A percentile compares a stretch with the other conserved stretches of the same genome.
Evolutionary conservation across 2,329 filamentous ascomycete genomes (phyloP).

Genomic region (Exophiala lecanii-corni): DNA sequence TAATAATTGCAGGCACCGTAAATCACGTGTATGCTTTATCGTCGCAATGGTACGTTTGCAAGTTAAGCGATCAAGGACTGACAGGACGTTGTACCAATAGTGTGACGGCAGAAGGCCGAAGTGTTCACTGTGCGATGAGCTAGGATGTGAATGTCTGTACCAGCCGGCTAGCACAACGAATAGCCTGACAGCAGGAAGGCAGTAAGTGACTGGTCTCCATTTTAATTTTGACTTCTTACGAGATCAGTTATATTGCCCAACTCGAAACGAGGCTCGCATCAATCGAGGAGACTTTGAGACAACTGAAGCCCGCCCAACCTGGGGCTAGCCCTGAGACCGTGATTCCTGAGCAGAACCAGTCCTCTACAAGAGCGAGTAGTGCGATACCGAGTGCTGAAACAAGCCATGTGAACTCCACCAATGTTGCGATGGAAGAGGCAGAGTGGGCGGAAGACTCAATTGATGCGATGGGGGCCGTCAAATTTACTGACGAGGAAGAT

Average conservation of each 20-base stretch:
- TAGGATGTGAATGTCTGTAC: constrained; percentile 43
- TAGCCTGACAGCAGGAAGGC: constrained; percentile 10
- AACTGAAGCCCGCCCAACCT: constrained; percentile 6
- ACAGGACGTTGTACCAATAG: background rate
- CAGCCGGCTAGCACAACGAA: constrained; percentile 6
- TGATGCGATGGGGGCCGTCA: constrained; percentile 1
- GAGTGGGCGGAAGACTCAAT: constrained; percentile 1
- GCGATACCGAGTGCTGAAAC: background rate
- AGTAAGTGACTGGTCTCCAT: constrained; percentile 4
- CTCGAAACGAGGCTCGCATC: background rate
- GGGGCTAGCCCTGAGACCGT: background rate
- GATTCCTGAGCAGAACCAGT: background rate
- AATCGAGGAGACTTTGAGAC: constrained; percentile 5
- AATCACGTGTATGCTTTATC: background rate
- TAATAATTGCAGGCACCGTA: background rate
- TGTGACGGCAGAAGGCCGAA: constrained; percentile 31
- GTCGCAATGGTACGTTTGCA: background rate
- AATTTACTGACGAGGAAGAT: background rate
- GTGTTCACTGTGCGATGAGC: constrained; percentile 37
- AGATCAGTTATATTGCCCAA: background rate
- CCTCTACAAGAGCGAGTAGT: background rate
- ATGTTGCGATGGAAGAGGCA: background rate
- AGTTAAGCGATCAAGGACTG: background rate
- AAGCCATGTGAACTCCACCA: background rate
- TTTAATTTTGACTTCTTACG: background rate